Percentiles rank a stretch among this genome's conserved stretches.
Evolutionary conservation across 108 stramenopile species (phyloP).

Genomic region (Pseudonitzschia delicatissima): DNA sequence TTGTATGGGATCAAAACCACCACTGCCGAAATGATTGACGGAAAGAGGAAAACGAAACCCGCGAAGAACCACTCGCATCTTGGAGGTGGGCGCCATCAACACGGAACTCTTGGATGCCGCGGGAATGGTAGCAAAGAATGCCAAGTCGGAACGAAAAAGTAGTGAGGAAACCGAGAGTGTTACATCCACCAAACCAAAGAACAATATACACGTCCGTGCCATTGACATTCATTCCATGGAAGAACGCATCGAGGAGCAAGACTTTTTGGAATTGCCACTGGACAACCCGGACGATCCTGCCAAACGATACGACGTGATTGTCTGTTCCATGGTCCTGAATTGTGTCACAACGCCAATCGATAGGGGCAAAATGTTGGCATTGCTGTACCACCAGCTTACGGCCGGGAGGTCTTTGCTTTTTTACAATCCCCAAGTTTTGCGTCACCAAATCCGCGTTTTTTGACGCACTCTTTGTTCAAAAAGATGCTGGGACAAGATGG

Average conservation of each 20-base stretch:
- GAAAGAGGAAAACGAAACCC: conserved; percentile 19
- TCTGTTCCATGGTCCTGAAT: conserved; percentile 95
- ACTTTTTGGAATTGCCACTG: conserved; percentile 76
- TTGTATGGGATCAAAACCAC: conserved; percentile 51
- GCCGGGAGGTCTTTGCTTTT: conserved; percentile 76
- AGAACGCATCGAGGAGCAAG: conserved; percentile 72
- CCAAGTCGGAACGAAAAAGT: not conserved
- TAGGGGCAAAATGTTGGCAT: conserved; percentile 80
- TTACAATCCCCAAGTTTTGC: conserved; percentile 77
- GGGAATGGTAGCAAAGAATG: conserved; percentile 4
- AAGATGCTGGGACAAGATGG: conserved; percentile 47
- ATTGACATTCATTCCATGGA: conserved; percentile 86
- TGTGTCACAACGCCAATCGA: conserved; percentile 79
- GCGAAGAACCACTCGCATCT: conserved; percentile 54
- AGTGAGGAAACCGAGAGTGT: no score
- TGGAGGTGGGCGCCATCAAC: conserved; percentile 96
- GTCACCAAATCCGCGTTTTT: conserved; percentile 68
- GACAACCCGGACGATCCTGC: conserved; percentile 6
- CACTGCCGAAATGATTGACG: not conserved
- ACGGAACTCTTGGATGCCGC: conserved; percentile 86
- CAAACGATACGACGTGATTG: conserved; percentile 59
- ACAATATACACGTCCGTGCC: conserved; percentile 63
- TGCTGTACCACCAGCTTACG: conserved; percentile 68
- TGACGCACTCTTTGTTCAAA: conserved; percentile 50
- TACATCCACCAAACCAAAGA: not conserved